Evolutionary conservation across 345 rosid genomes (phyloP), one percentile per base, ranked within the genome.

Genomic region (Eucalyptus curtisii): DNA sequence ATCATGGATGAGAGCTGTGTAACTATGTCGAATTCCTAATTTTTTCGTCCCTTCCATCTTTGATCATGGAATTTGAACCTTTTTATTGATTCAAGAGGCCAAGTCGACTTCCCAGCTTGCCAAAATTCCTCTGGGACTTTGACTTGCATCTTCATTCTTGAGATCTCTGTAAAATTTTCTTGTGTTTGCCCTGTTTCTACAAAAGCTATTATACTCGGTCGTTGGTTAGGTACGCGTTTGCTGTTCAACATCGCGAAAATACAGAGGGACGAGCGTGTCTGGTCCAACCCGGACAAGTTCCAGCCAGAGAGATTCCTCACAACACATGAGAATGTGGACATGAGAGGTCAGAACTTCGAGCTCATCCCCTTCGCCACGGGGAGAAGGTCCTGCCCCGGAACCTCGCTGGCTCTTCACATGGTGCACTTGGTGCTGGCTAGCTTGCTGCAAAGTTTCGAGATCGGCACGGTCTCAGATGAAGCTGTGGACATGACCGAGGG

Each of bases 401-500:
- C 88, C 47, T 88, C 88, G 19, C 88, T 94, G 8, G 93, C 89
- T 14, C 89, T 91, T 84, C 86, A 80, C 87, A 12, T 76, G 89
- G 90, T 91, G 82, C 93, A 92, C 17, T 88, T 92, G 71, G 40
- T 89, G 14, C 71, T 93, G 27, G 96, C 95, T 22, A 90, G 92
- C 13, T 88, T 93, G 68, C 85, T 93, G 71, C 95, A 90, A 11
- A 86, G 89, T 49, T 94, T 93, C n/a, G 90, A 94, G 6, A 88
- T 92, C 47, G 45, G 66, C 47, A 92, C 61, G 64, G 90, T 91
- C 80, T 90, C 89, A 3, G 52, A n/a, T 4, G 86, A 87, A 88
- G 90, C 82, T 3, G 88, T 92, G 82, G 95, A 93, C 84, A 94
- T 92, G 93, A 90, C 91, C 2, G 90, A 86, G 85, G 89, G 90